Conservation (phyloP, 2,329 filamentous ascomycete genomes). For the Teratosphaeriaceae sp. region DNA sequence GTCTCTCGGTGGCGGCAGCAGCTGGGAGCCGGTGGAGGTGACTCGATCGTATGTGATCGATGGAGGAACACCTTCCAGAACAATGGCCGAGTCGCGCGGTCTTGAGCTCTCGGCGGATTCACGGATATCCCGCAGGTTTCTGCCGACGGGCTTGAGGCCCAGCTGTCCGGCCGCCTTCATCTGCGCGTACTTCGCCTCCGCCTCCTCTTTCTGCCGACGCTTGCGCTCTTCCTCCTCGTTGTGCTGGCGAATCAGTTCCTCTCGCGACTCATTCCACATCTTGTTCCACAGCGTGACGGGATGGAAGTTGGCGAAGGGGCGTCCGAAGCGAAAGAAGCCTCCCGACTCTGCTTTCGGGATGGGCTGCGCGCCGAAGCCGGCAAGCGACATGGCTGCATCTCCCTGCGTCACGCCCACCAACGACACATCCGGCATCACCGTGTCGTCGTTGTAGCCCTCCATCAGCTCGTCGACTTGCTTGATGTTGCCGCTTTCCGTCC, state of each 20-base stretch:
- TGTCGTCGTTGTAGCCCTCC: slow-evolving; percentile 30
- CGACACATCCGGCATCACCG: slow-evolving; percentile 9
- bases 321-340: slow-evolving; percentile 51
- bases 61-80: slow-evolving; percentile 12
- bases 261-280: slow-evolving; percentile 40
- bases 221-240: slow-evolving; percentile 36
- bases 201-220: slow-evolving; percentile 37
- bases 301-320: slow-evolving; percentile 49
- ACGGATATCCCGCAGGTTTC: not conserved
- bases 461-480: slow-evolving; percentile 32
- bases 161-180: slow-evolving; percentile 48
- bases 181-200: slow-evolving; percentile 47
- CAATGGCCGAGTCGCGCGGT: slow-evolving; percentile 26
- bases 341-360: not conserved
- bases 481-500: slow-evolving; percentile 25
- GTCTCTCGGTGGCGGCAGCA: slow-evolving; percentile 10
- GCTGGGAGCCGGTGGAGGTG: slow-evolving; percentile 11
- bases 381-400: slow-evolving; percentile 14
- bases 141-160: slow-evolving; percentile 20
- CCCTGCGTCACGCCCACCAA: slow-evolving; percentile 15
- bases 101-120: slow-evolving; percentile 7
- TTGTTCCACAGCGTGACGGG: slow-evolving; percentile 44
- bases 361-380: not conserved
- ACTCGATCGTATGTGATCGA: slow-evolving; percentile 14
- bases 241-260: slow-evolving; percentile 32